Base-by-base conservation (phyloP, 148 eudicot genomes). In the Chenopodium suecicum region DNA sequence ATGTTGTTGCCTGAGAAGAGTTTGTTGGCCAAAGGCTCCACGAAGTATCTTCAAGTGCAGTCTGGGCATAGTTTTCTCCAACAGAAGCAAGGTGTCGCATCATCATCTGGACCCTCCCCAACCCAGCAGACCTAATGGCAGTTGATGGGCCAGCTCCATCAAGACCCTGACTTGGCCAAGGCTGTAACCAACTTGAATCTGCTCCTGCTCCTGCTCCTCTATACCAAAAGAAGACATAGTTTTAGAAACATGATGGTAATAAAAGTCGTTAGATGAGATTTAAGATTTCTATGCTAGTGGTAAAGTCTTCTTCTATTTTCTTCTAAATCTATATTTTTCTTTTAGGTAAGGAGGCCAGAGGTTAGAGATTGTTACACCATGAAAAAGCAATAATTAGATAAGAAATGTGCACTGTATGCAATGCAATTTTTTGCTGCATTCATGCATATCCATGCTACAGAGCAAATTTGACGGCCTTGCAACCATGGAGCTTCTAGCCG, bases 11-110 rank as follows among this genome's bases (percentile, higher is more conserved):
- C 83, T 89, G 98, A 83, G 98, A 89, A 12, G 94, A 78, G 88
- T 83, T 87, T 80, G 87, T 85, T 81, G 97, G 94, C 94, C 97
- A 96, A 74, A 96, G 89, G 81, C 88, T 87, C 98, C 97, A 96
- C 25, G 98, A 86, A 75, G 88, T 78, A 83, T 96, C 99, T 81
- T 96, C 98, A 83, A 96, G 92, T 17, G 98, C 91, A 58, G 91
- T 91, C 66, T 94, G 98, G 60, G 98, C 90, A 87, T 94, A 95
- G 22, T 94, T 92, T 88, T 95, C 99, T 76, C 99, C 94, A 72
- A 95, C 98, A 73, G 96, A 92, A 52, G 98, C 97, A 85, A 96
- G 91, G 68, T 96, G 99, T 81, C 99, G 88, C 99, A 96, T 92
- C 97, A 96, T 90, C 95, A 90, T 92, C 81, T 96, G 98, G 76